Percentiles rank a stretch among this genome's conserved stretches.
phyloP scores from a whole-genome alignment of 2,329 filamentous ascomycete species.

The Fusarium irregulare region DNA sequence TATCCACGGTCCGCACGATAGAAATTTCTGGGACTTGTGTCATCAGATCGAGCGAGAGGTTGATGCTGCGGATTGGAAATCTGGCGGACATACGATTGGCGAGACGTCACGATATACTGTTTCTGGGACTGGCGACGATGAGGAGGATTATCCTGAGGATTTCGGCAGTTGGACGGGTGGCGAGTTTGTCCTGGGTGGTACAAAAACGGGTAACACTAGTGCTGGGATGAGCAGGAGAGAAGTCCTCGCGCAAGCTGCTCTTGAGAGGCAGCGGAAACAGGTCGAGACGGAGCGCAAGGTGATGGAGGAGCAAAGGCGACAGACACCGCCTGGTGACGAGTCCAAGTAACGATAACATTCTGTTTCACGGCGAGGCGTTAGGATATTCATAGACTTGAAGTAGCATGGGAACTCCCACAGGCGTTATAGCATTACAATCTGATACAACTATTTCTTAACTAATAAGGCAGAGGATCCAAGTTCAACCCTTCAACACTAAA shows the following conservation, averaged over 20 bases:
- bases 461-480: slow-evolving; percentile 67
- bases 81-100: slow-evolving; percentile 74
- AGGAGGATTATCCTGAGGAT: slow-evolving; percentile 63
- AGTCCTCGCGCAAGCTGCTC: slow-evolving; percentile 69
- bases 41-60: slow-evolving; percentile 90
- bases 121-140: slow-evolving; percentile 63
- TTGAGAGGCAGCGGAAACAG: slow-evolving; percentile 52
- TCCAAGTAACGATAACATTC: slow-evolving; percentile 31
- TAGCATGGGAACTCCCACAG: not conserved
- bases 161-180: slow-evolving; percentile 83
- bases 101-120: slow-evolving; percentile 70
- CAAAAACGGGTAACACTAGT: slow-evolving; percentile 56
- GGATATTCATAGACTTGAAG: slow-evolving; percentile 22
- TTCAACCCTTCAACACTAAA: slow-evolving; percentile 69
- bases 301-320: slow-evolving; percentile 46
- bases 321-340: slow-evolving; percentile 37
- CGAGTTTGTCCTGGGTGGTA: slow-evolving; percentile 77
- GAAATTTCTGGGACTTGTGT: slow-evolving; percentile 89
- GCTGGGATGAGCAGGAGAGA: slow-evolving; percentile 74
- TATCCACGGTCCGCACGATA: slow-evolving; percentile 85
- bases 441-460: slow-evolving; percentile 14
- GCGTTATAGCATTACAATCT: slow-evolving; percentile 32
- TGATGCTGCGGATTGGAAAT: slow-evolving; percentile 80
- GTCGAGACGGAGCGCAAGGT: slow-evolving; percentile 49
- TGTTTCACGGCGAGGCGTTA: slow-evolving; percentile 14